Conservation (phyloP, 2,329 filamentous ascomycete genomes). For the Botrytis squamosa region DNA sequence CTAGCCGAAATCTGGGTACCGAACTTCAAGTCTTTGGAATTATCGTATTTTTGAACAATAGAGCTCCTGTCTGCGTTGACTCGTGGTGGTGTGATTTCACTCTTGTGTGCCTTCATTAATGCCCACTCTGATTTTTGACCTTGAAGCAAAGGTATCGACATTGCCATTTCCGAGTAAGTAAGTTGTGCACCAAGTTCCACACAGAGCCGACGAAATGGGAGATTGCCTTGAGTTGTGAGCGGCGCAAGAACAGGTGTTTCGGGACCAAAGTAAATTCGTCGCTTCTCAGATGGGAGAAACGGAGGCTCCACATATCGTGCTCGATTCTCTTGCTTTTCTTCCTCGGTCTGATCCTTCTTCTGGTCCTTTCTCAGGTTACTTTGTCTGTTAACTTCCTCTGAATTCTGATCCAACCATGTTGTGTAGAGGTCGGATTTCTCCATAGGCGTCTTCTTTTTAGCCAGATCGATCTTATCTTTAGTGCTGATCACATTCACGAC, state of each 20-base stretch:
- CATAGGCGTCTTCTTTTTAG: constrained; percentile 68
- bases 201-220: constrained; percentile 90
- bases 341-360: constrained; percentile 42
- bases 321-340: constrained; percentile 64
- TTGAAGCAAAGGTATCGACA: constrained; percentile 85
- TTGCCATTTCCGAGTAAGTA: constrained; percentile 98
- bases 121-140: constrained; percentile 93
- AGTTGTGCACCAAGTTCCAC: constrained; percentile 85
- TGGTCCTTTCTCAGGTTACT: constrained; percentile 46
- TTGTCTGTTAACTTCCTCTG: constrained; percentile 49
- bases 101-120: constrained; percentile 86
- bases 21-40: constrained; percentile 80
- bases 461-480: constrained; percentile 70
- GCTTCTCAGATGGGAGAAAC: constrained; percentile 88
- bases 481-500: constrained; percentile 73
- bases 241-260: constrained; percentile 94
- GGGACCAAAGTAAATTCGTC: constrained; percentile 86
- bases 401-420: constrained; percentile 72
- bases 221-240: constrained; percentile 92
- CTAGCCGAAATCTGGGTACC: constrained; percentile 91
- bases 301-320: constrained; percentile 84
- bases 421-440: constrained; percentile 74
- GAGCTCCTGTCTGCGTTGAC: constrained; percentile 49
- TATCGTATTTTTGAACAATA: constrained; percentile 75
- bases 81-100: constrained; percentile 71